These are phyloP conservation scores for Sedum album DNA, from an alignment of 164 flowering plant genomes.

Conservation along the genomic window DNA sequence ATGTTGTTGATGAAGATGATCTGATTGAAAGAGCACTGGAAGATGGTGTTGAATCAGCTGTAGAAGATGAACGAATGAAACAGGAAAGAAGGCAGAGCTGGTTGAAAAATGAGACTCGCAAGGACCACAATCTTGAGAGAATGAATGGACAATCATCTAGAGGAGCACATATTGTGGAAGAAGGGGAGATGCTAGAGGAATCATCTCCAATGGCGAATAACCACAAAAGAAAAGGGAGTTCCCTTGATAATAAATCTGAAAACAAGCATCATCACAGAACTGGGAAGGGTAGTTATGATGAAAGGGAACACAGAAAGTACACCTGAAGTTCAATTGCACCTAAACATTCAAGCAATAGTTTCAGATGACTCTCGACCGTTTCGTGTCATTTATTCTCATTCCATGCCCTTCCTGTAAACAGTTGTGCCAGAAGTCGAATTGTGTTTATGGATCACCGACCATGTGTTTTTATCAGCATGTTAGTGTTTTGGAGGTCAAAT, in stretches of 20 bases:
- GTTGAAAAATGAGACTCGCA: constrained; percentile 20
- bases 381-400: neutral
- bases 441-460: too few species aligned
- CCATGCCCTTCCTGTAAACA: neutral
- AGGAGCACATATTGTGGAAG: constrained; percentile 19
- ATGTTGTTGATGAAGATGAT: constrained; percentile 76
- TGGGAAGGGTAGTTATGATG: constrained; percentile 14
- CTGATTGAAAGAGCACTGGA: constrained; percentile 82
- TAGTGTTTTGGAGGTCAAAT: too few species aligned
- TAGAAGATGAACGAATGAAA: constrained; percentile 48
- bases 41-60: constrained; percentile 76
- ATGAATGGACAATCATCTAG: constrained; percentile 13
- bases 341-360: neutral
- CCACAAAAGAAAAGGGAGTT: constrained; percentile 28
- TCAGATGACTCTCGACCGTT: neutral
- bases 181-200: constrained; percentile 34
- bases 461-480: too few species aligned
- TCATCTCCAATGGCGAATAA: constrained; percentile 20
- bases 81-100: constrained; percentile 46
- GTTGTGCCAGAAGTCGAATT: neutral
- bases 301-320: constrained; percentile 21
- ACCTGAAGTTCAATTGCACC: neutral
- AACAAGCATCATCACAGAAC: constrained; percentile 19
- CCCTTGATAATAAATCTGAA: constrained; percentile 16
- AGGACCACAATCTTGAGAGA: constrained; percentile 7